phyloP scores from a whole-genome alignment of 768 basidiomycete genomes.

The Rhodotorula babjevae region DNA sequence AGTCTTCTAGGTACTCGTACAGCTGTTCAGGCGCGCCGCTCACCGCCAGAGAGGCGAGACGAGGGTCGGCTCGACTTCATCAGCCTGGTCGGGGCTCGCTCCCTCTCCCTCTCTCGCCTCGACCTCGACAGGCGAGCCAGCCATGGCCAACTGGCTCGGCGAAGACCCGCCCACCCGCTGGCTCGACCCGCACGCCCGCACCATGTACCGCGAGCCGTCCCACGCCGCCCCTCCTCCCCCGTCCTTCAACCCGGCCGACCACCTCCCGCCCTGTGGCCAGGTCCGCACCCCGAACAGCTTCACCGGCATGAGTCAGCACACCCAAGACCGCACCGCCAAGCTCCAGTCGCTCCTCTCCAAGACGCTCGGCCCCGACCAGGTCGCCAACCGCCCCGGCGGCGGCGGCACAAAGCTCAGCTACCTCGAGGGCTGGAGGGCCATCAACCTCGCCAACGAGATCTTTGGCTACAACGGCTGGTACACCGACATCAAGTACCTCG shows the following conservation, averaged over 20 bases:
- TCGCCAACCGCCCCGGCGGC: conserved; percentile 82
- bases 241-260: neutral
- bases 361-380: conserved; percentile 88
- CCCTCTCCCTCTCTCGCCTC: neutral
- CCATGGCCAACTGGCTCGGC: conserved; percentile 15
- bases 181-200: conserved; percentile 5
- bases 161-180: neutral
- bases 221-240: neutral
- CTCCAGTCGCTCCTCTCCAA: conserved; percentile 57
- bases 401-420: conserved; percentile 77
- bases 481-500: conserved; percentile 42
- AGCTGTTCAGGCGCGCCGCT: no score
- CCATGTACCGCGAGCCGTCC: conserved; percentile 1
- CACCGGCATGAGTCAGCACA: neutral
- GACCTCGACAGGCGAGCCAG: neutral
- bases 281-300: conserved; percentile 4
- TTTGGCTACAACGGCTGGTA: conserved; percentile 79
- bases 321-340: neutral
- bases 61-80: no score
- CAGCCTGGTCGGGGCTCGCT: neutral
- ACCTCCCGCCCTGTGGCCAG: neutral
- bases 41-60: no score
- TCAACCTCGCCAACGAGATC: conserved; percentile 95
- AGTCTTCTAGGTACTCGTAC: no score
- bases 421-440: conserved; percentile 95